Evolutionary conservation across 331 rosid species (phyloP), one percentile per base, ranked within the genome.

Genomic region (Malus hybrid): DNA sequence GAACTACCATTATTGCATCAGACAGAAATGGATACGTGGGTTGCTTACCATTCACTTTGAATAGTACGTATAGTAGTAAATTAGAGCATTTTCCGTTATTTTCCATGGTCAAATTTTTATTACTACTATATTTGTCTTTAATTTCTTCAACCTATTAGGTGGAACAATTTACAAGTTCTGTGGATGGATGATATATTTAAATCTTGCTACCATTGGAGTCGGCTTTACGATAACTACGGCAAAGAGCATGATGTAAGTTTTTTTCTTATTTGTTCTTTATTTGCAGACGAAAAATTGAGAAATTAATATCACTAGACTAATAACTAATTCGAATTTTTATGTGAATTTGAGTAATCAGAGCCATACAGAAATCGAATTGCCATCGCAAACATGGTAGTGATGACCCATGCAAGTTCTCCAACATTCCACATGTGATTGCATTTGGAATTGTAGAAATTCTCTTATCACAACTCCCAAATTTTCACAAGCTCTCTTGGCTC

Each of bases 381-480:
- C 67, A 57, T 56, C 86, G 81, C 36, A 79, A 70, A 65, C 15
- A 24, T 57, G 83, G 54, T 28, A 70, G 70, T 14, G 65, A 76
- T 50, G 61, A 77, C 3, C 4, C 82, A 6, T 86, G 93, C 79
- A 78, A 22, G 24, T 84, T 77, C 56, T 88, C 87, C 6, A 81
- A 65, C 28, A 86, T 81, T 72, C 89, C 91, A 10, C 88, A 80
- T 72, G 86, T 88, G 88, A 73, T 88, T 56, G 88, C 73, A 12
- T 3, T 90, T 10, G 96, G 91, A 55, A 44, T 81, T 16, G 63
- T 79, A 27, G 81, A 90, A 77, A 76, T 88, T 1, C 24, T 88
- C 12, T 74, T 90, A 69, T 90, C 96, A 19, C 96, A 88, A 71
- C 85, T 88, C 54, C 85, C 88, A 5, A 81, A 65, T 57, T 88